phyloP scores from a whole-genome alignment of 2,329 filamentous ascomycete species.

The Fusarium oxysporum region DNA sequence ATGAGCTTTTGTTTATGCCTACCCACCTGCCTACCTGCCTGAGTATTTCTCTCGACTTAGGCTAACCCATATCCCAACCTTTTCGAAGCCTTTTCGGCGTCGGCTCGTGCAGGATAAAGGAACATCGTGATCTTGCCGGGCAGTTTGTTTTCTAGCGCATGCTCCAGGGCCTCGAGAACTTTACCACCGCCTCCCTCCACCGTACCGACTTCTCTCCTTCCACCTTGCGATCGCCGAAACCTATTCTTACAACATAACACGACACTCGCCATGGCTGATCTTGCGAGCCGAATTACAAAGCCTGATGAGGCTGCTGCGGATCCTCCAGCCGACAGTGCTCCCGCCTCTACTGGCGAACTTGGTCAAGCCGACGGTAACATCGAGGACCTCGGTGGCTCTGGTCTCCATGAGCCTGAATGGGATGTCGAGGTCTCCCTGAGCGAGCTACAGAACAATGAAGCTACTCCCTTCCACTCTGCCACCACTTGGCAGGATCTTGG shows the following conservation, averaged over 20 bases:
- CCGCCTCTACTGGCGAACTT: slow-evolving; percentile 41
- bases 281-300: slow-evolving; percentile 64
- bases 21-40: background rate
- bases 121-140: background rate
- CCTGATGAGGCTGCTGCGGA: slow-evolving; percentile 50
- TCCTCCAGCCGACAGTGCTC: slow-evolving; percentile 31
- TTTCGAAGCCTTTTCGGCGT: background rate
- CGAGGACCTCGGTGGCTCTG: slow-evolving; percentile 59
- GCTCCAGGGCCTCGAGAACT: slow-evolving; percentile 15
- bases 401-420: slow-evolving; percentile 78
- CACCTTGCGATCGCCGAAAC: slow-evolving; percentile 12
- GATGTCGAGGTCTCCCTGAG: slow-evolving; percentile 94
- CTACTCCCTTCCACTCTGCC: slow-evolving; percentile 88
- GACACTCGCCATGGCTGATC: slow-evolving; percentile 57
- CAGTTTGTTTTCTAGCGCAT: slow-evolving; percentile 16
- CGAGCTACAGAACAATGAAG: slow-evolving; percentile 86
- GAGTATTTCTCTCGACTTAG: background rate
- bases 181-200: slow-evolving; percentile 27
- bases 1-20: slow-evolving; percentile 28
- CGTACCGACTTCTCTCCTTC: slow-evolving; percentile 26
- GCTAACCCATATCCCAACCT: slow-evolving; percentile 11
- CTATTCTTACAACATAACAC: slow-evolving; percentile 3
- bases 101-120: background rate
- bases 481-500: slow-evolving; percentile 87
- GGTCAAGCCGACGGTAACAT: slow-evolving; percentile 54